A percentile compares a stretch with the other conserved stretches of the same genome.
phyloP scores from a whole-genome alignment of 306 rosid genomes.

The Trifolium subterraneum region DNA sequence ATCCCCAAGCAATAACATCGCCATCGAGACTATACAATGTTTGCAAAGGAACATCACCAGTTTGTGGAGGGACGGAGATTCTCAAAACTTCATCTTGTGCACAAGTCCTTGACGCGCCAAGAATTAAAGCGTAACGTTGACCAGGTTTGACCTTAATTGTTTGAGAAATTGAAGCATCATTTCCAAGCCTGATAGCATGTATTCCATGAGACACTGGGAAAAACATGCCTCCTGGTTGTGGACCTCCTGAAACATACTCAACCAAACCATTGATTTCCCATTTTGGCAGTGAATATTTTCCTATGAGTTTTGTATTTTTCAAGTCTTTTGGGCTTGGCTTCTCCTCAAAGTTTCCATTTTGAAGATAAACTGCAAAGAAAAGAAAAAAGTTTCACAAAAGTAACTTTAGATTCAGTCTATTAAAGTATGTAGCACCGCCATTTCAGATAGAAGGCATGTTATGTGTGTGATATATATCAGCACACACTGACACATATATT shows the following conservation, averaged over 20 bases:
- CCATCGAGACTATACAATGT: conserved; percentile 82
- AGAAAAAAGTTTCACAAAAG: background rate
- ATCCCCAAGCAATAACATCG: conserved; percentile 87
- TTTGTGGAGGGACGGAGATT: conserved; percentile 71
- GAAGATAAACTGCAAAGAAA: conserved; percentile 59
- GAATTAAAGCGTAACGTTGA: conserved; percentile 70
- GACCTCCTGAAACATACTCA: conserved; percentile 87
- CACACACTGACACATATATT: no score
- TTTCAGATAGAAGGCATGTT: no score
- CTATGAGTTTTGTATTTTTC: conserved; percentile 67
- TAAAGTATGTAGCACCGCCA: no score
- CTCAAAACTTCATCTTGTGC: conserved; percentile 93
- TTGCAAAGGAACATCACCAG: conserved; percentile 88
- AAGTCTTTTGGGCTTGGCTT: conserved; percentile 62
- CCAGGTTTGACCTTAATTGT: conserved; percentile 70
- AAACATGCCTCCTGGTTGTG: conserved; percentile 95
- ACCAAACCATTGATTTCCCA: conserved; percentile 91
- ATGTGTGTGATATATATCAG: no score
- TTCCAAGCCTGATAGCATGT: conserved; percentile 95
- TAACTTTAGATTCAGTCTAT: background rate
- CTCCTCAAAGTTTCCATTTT: conserved; percentile 90
- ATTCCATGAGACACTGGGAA: conserved; percentile 80
- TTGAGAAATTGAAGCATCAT: conserved; percentile 89
- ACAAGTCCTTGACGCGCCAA: conserved; percentile 96
- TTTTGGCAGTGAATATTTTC: conserved; percentile 73